Conservation (phyloP, 257 asterid genomes). For the Fraxinus anomala region DNA sequence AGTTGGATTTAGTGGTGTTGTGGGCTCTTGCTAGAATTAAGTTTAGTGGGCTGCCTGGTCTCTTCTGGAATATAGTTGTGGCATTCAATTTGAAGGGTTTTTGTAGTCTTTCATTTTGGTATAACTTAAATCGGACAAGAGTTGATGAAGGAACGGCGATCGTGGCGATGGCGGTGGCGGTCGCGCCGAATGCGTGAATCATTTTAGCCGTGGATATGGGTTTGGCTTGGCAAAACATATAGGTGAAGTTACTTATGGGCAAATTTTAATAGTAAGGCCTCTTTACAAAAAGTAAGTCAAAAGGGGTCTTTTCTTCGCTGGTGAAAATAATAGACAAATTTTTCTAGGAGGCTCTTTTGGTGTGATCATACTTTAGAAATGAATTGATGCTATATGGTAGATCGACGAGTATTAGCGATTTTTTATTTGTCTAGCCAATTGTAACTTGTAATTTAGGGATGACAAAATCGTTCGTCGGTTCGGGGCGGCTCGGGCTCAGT, state of each 20-base stretch:
- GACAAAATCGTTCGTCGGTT: no score
- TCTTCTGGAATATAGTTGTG: conserved; percentile 20
- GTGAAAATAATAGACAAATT: no score
- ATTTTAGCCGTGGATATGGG: conserved; percentile 23
- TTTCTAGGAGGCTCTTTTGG: no score
- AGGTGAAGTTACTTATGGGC: neutral
- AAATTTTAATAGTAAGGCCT: no score
- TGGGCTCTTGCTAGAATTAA: conserved; percentile 27
- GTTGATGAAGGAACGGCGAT: conserved; percentile 19
- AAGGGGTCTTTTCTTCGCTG: no score
- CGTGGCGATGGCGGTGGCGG: conserved; percentile 16
- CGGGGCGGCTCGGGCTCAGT: no score
- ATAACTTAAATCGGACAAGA: conserved; percentile 26
- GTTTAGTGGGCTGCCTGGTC: conserved; percentile 24
- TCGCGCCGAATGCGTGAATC: conserved; percentile 34
- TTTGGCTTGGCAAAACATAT: neutral
- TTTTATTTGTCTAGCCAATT: no score
- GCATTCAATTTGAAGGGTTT: conserved; percentile 25
- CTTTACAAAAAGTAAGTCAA: no score
- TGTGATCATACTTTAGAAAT: no score
- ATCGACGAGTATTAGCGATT: no score
- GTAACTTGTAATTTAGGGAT: no score
- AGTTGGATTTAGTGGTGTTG: conserved; percentile 21
- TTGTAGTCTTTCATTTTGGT: conserved; percentile 10
- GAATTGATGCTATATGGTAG: no score